These are phyloP conservation scores for Boehmeria nivea DNA, from an alignment of 306 rosid genomes.

Conservation along the genomic window DNA sequence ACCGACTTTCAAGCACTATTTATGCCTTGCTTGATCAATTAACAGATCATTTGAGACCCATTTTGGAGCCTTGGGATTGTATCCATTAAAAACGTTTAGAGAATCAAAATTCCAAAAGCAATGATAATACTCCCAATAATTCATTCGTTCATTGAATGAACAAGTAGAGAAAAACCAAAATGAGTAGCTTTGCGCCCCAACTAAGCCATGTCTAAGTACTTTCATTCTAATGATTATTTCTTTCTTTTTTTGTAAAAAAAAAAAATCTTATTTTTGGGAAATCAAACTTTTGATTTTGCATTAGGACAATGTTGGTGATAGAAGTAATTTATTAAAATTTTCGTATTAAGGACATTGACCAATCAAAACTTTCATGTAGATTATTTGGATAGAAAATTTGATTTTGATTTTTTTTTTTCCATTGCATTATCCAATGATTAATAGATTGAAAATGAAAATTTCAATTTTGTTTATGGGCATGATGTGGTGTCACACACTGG, in stretches of 20 bases:
- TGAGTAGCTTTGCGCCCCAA: no score
- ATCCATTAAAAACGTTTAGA: background rate
- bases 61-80: conserved; percentile 9
- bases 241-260: no score
- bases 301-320: no score
- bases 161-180: background rate
- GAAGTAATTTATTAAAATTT: no score
- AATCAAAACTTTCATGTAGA: no score
- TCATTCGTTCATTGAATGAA: background rate
- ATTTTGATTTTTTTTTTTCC: no score
- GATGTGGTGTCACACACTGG: conserved; percentile 1
- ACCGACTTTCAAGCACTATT: conserved; percentile 28
- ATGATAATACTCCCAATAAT: background rate
- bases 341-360: no score
- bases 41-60: conserved; percentile 50
- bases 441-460: background rate
- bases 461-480: background rate
- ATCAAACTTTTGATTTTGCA: no score
- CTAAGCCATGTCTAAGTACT: background rate
- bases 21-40: conserved; percentile 44
- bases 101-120: background rate
- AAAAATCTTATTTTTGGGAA: background rate
- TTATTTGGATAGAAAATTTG: no score
- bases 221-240: background rate
- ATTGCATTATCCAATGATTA: conserved; percentile 7